Conservation (phyloP, 768 basidiomycete species). For the Chalciporus pseudorubinellus region DNA sequence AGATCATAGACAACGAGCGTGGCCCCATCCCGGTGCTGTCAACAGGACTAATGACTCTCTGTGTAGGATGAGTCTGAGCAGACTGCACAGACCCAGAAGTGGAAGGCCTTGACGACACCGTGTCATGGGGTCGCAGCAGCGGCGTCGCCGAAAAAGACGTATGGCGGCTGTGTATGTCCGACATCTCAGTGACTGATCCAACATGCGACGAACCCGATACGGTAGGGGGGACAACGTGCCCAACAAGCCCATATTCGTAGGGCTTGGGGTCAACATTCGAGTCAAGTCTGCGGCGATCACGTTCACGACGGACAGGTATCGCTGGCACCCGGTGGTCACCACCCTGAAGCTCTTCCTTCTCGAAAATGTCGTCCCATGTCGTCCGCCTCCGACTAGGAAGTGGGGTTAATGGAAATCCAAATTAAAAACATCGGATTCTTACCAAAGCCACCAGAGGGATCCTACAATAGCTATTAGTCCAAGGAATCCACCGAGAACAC, state of each 20-base stretch:
- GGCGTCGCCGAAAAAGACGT: constrained; percentile 27
- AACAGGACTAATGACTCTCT: constrained; percentile 6
- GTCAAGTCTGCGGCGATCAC: constrained; percentile 29
- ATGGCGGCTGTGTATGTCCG: constrained; percentile 21
- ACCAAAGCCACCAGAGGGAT: constrained; percentile 53
- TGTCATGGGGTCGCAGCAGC: constrained; percentile 18
- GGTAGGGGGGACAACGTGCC: constrained; percentile 35
- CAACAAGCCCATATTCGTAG: constrained; percentile 64
- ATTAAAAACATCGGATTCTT: constrained; percentile 16
- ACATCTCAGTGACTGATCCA: constrained; percentile 19
- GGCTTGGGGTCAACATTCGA: constrained; percentile 45
- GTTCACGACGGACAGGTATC: constrained; percentile 17
- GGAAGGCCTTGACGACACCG: constrained; percentile 39
- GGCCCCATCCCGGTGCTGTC: constrained; percentile 7
- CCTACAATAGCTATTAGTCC: constrained; percentile 45
- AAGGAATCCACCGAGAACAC: constrained; percentile 54
- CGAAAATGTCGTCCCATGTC: constrained; percentile 52
- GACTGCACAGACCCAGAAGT: constrained; percentile 42
- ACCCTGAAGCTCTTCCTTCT: constrained; percentile 36
- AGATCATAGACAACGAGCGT: constrained; percentile 23
- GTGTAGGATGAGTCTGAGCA: constrained; percentile 18
- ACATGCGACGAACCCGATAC: constrained; percentile 18
- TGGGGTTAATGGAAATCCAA: constrained; percentile 10
- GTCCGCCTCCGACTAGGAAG: constrained; percentile 41
- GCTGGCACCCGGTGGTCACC: constrained; percentile 21